A percentile compares a stretch with the other conserved stretches of the same genome.
These are phyloP conservation scores for Pseudogymnoascus sp. DNA, from an alignment of 2,329 filamentous ascomycete genomes.

Conservation along the genomic window DNA sequence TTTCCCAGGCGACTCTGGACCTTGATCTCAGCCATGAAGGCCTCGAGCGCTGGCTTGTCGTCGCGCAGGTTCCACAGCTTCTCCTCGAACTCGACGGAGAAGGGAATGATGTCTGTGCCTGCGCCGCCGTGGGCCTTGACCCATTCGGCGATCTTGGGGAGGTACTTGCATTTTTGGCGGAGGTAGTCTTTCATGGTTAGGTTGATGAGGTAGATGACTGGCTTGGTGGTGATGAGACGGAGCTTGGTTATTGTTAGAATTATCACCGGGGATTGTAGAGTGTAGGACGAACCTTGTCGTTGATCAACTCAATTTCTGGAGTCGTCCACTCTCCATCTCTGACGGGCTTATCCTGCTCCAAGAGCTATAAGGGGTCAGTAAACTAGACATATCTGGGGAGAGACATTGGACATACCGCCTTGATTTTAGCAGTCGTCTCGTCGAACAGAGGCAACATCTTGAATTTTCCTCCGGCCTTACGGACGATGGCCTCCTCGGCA, in stretches of 20 bases:
- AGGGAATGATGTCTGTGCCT: slow-evolving; percentile 38
- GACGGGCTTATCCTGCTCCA: slow-evolving; percentile 38
- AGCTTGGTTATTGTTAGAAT: slow-evolving; percentile 16
- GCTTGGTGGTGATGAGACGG: slow-evolving; percentile 42
- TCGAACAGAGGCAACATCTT: slow-evolving; percentile 42
- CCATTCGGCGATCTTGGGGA: slow-evolving; percentile 40
- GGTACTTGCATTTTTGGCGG: slow-evolving; percentile 42
- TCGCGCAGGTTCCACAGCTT: slow-evolving; percentile 37
- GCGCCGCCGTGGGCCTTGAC: slow-evolving; percentile 39
- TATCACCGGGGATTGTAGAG: neutral
- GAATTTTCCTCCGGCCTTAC: slow-evolving; percentile 40
- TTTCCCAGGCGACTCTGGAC: slow-evolving; percentile 39
- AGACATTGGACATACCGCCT: slow-evolving; percentile 24
- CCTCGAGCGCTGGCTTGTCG: slow-evolving; percentile 31
- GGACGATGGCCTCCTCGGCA: slow-evolving; percentile 36
- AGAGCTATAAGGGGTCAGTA: slow-evolving; percentile 25
- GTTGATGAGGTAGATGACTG: slow-evolving; percentile 41
- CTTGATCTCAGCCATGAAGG: slow-evolving; percentile 37
- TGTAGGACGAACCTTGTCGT: slow-evolving; percentile 34
- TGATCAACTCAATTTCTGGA: slow-evolving; percentile 40
- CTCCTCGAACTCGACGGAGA: slow-evolving; percentile 42
- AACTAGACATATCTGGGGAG: neutral
- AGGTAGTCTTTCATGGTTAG: slow-evolving; percentile 44
- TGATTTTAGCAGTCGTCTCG: slow-evolving; percentile 39
- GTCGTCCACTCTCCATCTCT: slow-evolving; percentile 39